Evolutionary conservation across 1,284 basidiomycete species (phyloP).

Genomic region (Heliocybe sulcata): DNA sequence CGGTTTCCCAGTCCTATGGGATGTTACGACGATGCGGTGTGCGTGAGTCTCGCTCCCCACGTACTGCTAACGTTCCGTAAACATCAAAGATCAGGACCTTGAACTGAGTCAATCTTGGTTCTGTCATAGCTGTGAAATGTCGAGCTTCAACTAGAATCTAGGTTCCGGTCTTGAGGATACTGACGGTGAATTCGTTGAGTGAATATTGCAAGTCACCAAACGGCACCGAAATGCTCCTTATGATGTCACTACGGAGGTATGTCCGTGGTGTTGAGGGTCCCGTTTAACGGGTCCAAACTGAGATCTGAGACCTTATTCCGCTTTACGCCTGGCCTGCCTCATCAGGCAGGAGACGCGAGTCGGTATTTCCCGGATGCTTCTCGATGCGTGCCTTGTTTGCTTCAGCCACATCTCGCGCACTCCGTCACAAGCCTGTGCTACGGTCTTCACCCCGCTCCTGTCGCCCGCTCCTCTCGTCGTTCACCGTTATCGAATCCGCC

Average conservation of each 20-base stretch:
- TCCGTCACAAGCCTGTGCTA: background rate
- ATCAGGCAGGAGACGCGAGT: background rate
- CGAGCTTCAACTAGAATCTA: no score
- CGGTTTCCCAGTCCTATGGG: slow-evolving; percentile 63
- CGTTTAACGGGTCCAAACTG: no score
- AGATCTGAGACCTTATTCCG: no score
- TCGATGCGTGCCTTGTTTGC: background rate
- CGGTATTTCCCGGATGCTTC: background rate
- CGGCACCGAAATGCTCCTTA: no score
- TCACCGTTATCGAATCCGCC: no score
- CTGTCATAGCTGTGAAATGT: background rate
- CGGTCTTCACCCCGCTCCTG: no score
- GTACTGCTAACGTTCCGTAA: slow-evolving; percentile 60
- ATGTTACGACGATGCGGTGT: slow-evolving; percentile 5
- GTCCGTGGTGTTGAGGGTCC: no score
- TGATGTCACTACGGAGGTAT: no score
- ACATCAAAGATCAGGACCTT: slow-evolving; percentile 58
- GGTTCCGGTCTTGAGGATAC: no score
- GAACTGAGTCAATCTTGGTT: slow-evolving; percentile 29
- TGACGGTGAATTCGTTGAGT: no score
- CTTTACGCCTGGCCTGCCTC: background rate
- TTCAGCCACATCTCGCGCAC: background rate
- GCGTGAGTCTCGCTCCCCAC: slow-evolving; percentile 10
- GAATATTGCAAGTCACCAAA: no score
- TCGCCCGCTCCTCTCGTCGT: no score